Evolutionary conservation across 768 basidiomycete genomes (phyloP), one percentile per base, ranked within the genome.

Genomic region (Gloeostereum incarnatum): DNA sequence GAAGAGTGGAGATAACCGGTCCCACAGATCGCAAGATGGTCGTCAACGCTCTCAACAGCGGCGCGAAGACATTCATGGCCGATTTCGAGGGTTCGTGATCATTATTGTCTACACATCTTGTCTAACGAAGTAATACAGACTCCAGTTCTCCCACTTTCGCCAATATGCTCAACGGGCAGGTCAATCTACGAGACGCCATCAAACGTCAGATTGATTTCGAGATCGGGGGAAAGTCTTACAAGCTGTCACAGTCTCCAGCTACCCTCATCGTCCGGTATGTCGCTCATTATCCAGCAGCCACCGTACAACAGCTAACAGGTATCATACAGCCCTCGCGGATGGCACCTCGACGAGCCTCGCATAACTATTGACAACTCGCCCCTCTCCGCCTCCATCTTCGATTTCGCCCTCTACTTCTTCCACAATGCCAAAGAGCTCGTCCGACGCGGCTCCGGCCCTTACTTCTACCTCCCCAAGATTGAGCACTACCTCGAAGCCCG

Each of bases 1-100:
- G 96, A 54, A 71, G 96, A 35, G 83, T 98, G 42, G 96, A 99
- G 64, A 99, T 99, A 45, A 99, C 96, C 0, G 96, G 96, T 16
- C 96, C 96, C 6, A 88, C 92, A 2, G 94, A 98, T 59, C 72
- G 94, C 51, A 99, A 97, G 69, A 99, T 99, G 96, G 93, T 98
- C 54, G 83, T 97, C 57, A 97, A 97, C 47, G 93, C 93, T 5
- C 61, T 96, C 47, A 96, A 96, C 63, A 89, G 88, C 44, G 92
- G 92, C 1, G 79, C 92, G 16, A 92, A 94, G 71, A 92, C 92
- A 0, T 99, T 96, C 67, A 99, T 99, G 96, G 93, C 96, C 23
- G 96, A 99, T 57, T 93, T 98, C 44, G 96, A 99, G 62, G 93
- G 93, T 88, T 42, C 35, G 7, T 6, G 17, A 2, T 4, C n/a